These are phyloP conservation scores for Cornus florida DNA, from an alignment of 148 eudicot genomes.

Conservation along the genomic window DNA sequence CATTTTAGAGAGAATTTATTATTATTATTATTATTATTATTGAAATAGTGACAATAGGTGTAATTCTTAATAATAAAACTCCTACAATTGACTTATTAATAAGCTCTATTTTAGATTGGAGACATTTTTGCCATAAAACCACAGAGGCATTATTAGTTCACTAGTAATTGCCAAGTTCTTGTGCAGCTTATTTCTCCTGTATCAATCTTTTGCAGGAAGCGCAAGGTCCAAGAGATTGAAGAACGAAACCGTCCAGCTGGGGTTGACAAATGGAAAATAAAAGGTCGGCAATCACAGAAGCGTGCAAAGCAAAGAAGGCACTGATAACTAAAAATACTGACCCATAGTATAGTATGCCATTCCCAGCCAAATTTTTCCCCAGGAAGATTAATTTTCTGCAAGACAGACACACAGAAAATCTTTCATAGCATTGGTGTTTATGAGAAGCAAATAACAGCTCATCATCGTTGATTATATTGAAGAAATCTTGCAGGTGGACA, in stretches of 20 bases:
- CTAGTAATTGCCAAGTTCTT: background rate
- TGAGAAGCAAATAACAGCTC: background rate
- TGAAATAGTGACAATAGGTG: background rate
- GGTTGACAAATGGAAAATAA: slow-evolving; percentile 74
- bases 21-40: too few relatives aligned
- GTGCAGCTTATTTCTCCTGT: background rate
- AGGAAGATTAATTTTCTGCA: background rate
- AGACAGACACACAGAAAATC: background rate
- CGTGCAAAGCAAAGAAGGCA: slow-evolving; percentile 61
- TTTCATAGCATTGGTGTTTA: too few relatives aligned
- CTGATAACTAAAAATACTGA: slow-evolving; percentile 14
- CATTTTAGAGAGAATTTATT: background rate
- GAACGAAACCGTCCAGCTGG: slow-evolving; percentile 59
- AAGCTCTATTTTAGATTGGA: background rate
- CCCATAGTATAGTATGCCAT: background rate
- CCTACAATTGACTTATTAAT: background rate
- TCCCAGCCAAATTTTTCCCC: background rate
- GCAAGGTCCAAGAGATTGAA: slow-evolving; percentile 87
- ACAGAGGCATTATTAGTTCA: background rate
- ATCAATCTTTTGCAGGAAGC: slow-evolving; percentile 56
- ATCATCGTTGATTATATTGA: background rate
- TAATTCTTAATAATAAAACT: background rate
- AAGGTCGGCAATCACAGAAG: slow-evolving; percentile 45
- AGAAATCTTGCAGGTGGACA: background rate
- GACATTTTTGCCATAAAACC: background rate